Evolutionary conservation across 306 rosid genomes (phyloP).

Genomic region (Cicer bijugum): DNA sequence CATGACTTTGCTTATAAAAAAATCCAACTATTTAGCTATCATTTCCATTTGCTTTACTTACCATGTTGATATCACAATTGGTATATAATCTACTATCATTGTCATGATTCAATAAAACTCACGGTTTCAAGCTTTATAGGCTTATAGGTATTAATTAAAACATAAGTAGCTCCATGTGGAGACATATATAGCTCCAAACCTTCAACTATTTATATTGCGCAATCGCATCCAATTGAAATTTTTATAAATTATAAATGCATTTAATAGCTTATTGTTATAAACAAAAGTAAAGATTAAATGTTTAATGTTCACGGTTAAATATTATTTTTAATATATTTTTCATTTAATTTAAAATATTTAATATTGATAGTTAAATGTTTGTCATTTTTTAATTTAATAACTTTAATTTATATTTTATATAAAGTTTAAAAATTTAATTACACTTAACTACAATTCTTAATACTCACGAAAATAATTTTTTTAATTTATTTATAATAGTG

Average conservation of each 20-base stretch:
- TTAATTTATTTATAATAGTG: too few species aligned
- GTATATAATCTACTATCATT: conserved; percentile 31
- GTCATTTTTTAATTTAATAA: too few species aligned
- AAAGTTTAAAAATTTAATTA: too few species aligned
- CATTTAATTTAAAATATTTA: too few species aligned
- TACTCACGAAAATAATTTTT: too few species aligned
- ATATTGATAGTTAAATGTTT: too few species aligned
- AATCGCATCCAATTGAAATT: conserved; percentile 46
- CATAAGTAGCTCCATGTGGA: conserved; percentile 41
- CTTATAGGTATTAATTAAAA: conserved; percentile 45
- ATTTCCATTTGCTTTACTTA: conserved; percentile 48
- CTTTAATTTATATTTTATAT: too few species aligned
- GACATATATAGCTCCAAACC: conserved; percentile 21
- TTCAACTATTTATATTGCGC: neutral
- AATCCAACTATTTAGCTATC: conserved; percentile 37
- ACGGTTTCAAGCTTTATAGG: conserved; percentile 48
- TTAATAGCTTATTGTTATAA: too few species aligned
- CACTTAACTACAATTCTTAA: too few species aligned
- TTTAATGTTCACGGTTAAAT: too few species aligned
- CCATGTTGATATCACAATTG: conserved; percentile 15
- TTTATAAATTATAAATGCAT: conserved; percentile 6
- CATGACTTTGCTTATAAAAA: conserved; percentile 40
- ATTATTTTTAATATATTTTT: too few species aligned
- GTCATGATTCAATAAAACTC: conserved; percentile 29
- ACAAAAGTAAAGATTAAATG: too few species aligned